Evolutionary conservation across 352 stramenopile genomes (phyloP).

Genomic region (Phytophthora colocasiae): DNA sequence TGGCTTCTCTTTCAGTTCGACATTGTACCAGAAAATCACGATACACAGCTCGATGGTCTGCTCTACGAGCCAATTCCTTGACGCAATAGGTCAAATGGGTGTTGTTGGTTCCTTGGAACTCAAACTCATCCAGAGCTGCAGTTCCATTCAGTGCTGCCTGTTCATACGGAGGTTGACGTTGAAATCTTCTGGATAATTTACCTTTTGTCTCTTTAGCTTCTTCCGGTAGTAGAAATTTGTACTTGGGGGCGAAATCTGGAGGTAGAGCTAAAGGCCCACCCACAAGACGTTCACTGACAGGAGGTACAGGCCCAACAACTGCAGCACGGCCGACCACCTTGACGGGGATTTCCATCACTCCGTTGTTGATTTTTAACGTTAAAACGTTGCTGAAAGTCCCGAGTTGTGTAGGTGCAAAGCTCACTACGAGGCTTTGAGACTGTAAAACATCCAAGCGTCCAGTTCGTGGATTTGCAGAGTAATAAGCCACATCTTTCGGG

Average conservation of each 20-base stretch:
- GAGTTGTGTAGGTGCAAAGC: conserved; percentile 89
- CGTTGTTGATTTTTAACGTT: conserved; percentile 54
- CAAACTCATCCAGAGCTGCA: conserved; percentile 79
- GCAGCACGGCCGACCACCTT: conserved; percentile 70
- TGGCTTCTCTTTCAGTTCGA: conserved; percentile 46
- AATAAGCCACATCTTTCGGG: conserved; percentile 71
- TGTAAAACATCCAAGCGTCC: conserved; percentile 87
- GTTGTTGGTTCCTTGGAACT: conserved; percentile 86
- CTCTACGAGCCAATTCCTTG: conserved; percentile 74
- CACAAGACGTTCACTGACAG: conserved; percentile 37
- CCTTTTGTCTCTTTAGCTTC: conserved; percentile 72
- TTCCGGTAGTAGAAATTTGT: conserved; percentile 90
- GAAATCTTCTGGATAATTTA: conserved; percentile 53
- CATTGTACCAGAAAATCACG: conserved; percentile 67
- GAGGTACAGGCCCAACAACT: conserved; percentile 50
- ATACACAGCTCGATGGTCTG: conserved; percentile 75
- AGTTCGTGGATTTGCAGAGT: conserved; percentile 61
- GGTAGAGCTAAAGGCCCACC: conserved; percentile 77
- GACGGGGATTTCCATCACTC: conserved; percentile 62
- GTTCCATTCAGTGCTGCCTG: conserved; percentile 67
- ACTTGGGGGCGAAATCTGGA: conserved; percentile 86
- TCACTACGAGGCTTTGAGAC: conserved; percentile 90
- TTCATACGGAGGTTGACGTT: conserved; percentile 73
- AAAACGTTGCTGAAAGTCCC: conserved; percentile 71
- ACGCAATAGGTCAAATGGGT: conserved; percentile 89